These are phyloP conservation scores for Penicillium pulvis DNA, from an alignment of 495 filamentous ascomycete genomes.

Conservation along the genomic window DNA sequence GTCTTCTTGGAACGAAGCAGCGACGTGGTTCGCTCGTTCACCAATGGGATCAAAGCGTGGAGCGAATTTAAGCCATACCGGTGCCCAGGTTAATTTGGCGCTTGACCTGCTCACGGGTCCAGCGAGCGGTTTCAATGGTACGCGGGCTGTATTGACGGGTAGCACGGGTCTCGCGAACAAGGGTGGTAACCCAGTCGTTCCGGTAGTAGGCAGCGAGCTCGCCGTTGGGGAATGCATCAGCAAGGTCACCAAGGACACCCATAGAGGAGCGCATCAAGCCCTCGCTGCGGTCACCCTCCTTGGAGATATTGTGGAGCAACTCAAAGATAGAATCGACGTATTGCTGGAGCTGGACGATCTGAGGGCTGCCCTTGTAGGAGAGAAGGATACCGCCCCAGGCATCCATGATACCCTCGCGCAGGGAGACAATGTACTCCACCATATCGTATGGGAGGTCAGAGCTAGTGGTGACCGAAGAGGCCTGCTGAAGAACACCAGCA, in stretches of 20 bases:
- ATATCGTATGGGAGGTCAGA: conserved; percentile 81
- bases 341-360: conserved; percentile 67
- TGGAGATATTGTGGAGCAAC: conserved; percentile 77
- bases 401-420: conserved; percentile 98
- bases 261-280: conserved; percentile 87
- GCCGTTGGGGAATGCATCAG: conserved; percentile 89
- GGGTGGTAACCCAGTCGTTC: conserved; percentile 80
- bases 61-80: conserved; percentile 38
- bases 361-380: conserved; percentile 72
- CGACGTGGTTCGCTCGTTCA: conserved; percentile 1
- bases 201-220: conserved; percentile 82
- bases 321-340: conserved; percentile 88
- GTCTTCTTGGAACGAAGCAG: conserved; percentile 4
- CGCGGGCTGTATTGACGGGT: conserved; percentile 81
- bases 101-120: conserved; percentile 97
- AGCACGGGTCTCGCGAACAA: conserved; percentile 83
- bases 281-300: conserved; percentile 85
- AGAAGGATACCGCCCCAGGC: conserved; percentile 95
- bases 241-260: conserved; percentile 90
- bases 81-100: conserved; percentile 66
- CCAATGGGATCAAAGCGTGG: conserved; percentile 16
- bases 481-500: conserved; percentile 90
- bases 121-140: conserved; percentile 91
- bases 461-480: conserved; percentile 72
- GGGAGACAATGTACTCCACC: conserved; percentile 90